phyloP scores from a whole-genome alignment of 306 rosid genomes.

The Castanea mollissima region DNA sequence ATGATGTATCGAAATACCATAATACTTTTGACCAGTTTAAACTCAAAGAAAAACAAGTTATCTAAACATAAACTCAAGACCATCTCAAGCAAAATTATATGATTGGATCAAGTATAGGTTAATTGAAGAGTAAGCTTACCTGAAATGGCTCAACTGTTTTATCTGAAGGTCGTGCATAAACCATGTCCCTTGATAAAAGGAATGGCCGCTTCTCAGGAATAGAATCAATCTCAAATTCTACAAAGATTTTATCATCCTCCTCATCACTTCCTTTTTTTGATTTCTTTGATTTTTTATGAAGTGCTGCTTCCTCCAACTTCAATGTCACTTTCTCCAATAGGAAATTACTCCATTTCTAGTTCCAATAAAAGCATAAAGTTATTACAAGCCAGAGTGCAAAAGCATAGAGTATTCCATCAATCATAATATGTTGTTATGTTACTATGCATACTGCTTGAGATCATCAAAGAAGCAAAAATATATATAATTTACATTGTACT shows the following conservation, averaged over 20 bases:
- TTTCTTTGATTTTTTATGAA: not conserved
- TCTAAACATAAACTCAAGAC: too few species aligned
- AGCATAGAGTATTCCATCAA: not conserved
- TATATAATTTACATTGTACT: not conserved
- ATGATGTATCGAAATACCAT: too few species aligned
- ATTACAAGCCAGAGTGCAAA: not conserved
- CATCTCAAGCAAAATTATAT: too few species aligned
- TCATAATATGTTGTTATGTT: too few species aligned
- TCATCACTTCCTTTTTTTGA: not conserved
- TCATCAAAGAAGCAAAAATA: not conserved
- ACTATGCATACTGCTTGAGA: too few species aligned
- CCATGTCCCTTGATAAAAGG: slow-evolving; percentile 33
- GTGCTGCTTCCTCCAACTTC: not conserved
- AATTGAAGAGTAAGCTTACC: slow-evolving; percentile 1
- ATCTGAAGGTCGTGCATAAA: slow-evolving; percentile 17
- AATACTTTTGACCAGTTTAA: too few species aligned
- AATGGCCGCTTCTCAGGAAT: slow-evolving; percentile 13
- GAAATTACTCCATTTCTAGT: slow-evolving; percentile 7
- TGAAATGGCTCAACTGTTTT: slow-evolving; percentile 11
- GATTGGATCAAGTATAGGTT: too few species aligned
- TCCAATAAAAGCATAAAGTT: not conserved
- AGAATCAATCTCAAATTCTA: slow-evolving; percentile 19
- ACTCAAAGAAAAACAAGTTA: too few species aligned
- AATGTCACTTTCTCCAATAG: slow-evolving; percentile 12
- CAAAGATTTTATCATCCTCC: slow-evolving; percentile 16